Evolutionary conservation across 1,284 basidiomycete genomes (phyloP), one percentile per base, ranked within the genome.

Genomic region (Microstroma glucosiphilum): DNA sequence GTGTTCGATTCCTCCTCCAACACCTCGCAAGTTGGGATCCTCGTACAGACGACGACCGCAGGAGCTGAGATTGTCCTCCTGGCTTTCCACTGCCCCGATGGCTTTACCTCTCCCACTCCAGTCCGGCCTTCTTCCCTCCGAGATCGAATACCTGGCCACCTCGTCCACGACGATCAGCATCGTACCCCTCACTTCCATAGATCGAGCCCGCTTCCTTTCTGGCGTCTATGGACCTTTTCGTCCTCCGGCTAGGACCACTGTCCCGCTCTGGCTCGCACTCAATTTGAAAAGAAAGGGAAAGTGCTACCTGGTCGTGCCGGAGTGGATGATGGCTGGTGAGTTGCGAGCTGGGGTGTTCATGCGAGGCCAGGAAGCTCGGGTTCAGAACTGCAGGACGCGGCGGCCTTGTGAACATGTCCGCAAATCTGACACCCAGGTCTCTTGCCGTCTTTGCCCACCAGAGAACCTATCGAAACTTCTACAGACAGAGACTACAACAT

Each of bases 221-320:
- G 77, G 75, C 11, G 67, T 75, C 43, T 96, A 92, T 73, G 96
- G 96, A 0, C 94, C 96, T 11, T 86, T 98, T 59, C 83, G 87
- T 13, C 94, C 96, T 6, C 92, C 94, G 12, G 84, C 86, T 53
- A 89, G 89, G 77, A 83, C 88, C 23, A 83, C 84, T 64, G 86
- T 97, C 11, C 96, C 96, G 0, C 83, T 97, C 6, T 98, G 94
- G 96, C 88, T 98, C 81, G 94, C 92, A 0, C 82, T 90, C 6
- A 91, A 94, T 71, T 82, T 98, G 60, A 97, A 97, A 80, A 81
- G 88, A 69, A 96, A 96, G 83, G 88, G 89, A 73, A 94, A 94
- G 80, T 97, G 94, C 68, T 86, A 90, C 69, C 89, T 98, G 53
- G 84, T 96, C 6, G 84, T 91, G 0, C 94, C 94, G 1, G 83